phyloP scores from a whole-genome alignment of 371 early-diverging fungal species.

The Mucor sp. region DNA sequence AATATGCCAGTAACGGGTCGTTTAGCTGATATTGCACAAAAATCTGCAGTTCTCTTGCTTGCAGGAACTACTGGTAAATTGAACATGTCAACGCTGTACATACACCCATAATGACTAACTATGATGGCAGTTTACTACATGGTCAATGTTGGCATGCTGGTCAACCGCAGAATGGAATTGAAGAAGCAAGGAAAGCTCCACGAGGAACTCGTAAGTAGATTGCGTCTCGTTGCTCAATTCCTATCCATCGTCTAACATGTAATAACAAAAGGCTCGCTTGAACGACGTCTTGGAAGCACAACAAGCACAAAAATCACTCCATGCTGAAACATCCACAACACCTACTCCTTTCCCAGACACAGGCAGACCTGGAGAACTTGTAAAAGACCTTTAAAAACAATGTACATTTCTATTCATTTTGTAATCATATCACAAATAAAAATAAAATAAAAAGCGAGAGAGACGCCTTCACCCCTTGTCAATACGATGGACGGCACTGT shows the following conservation, averaged over 20 bases:
- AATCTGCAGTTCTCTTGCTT: constrained; percentile 48
- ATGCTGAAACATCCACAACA: constrained; percentile 47
- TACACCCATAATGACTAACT: neutral
- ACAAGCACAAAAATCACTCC: constrained; percentile 24
- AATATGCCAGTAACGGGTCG: constrained; percentile 40
- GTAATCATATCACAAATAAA: neutral
- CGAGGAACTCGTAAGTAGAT: constrained; percentile 46
- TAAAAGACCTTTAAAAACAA: constrained; percentile 16
- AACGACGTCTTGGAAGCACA: constrained; percentile 21
- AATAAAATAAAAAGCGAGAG: neutral
- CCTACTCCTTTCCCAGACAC: constrained; percentile 42
- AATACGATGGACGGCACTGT: neutral
- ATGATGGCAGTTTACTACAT: constrained; percentile 68
- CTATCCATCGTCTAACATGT: neutral
- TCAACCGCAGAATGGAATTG: constrained; percentile 54
- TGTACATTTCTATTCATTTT: neutral
- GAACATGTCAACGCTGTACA: no score
- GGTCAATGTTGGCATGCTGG: constrained; percentile 76
- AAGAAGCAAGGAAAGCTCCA: constrained; percentile 52
- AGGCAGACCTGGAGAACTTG: constrained; percentile 31
- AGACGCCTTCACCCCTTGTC: neutral
- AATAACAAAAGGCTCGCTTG: constrained; percentile 26
- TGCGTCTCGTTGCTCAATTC: neutral
- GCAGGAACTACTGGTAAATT: constrained; percentile 51
- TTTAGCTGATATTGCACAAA: constrained; percentile 53